Base-by-base conservation (phyloP, 768 basidiomycete species). In the Trichaptum fuscoviolaceum region DNA sequence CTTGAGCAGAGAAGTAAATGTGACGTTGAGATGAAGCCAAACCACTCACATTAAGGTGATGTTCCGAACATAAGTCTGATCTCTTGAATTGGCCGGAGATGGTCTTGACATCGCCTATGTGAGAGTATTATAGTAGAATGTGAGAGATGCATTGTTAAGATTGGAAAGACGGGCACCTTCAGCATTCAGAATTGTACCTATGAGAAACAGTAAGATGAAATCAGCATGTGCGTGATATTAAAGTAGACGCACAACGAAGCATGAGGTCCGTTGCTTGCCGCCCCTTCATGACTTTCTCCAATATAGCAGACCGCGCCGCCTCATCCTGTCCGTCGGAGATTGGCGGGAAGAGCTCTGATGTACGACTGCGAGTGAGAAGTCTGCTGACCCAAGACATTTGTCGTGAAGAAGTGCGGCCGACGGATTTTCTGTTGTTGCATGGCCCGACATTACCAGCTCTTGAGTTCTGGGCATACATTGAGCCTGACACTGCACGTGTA, bases 31-130 rank as follows among this genome's bases (percentile, higher is more conserved):
- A 64, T 70, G 58, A 63, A 35, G 25, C 35, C 66, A 64, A 67
- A 59, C 62, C 52, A 77, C 91, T 79, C 81, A 97, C 96, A 81
- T 96, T 94, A 69, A 98, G 79, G 71, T 88, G 86, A 77, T 96
- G 93, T 74, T 95, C 92, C 42, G 83, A 78, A 77, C 93, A 93
- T 63, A 99, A 83, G 73, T 96, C 93, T 36, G 92, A 87, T 78
- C 91, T 93, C 74, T 91, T 95, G 79, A 96, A 95, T 72, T 91
- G 89, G 7, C 92, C 92, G 15, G 91, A 93, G 58, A 92, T 93
- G 36, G 88, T 92, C 78, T 91, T 91, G 66, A 96, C 92, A 72
- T 86, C 87, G 61, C 93, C 92, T 93, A 72, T 25, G 69, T 64
- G 70, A 73, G 70, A 57, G 34, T 27, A 5, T 63, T 63, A 73